A percentile compares a stretch with the other conserved stretches of the same genome.
Evolutionary conservation across 345 rosid species (phyloP).

Genomic region (Populus euphratica): DNA sequence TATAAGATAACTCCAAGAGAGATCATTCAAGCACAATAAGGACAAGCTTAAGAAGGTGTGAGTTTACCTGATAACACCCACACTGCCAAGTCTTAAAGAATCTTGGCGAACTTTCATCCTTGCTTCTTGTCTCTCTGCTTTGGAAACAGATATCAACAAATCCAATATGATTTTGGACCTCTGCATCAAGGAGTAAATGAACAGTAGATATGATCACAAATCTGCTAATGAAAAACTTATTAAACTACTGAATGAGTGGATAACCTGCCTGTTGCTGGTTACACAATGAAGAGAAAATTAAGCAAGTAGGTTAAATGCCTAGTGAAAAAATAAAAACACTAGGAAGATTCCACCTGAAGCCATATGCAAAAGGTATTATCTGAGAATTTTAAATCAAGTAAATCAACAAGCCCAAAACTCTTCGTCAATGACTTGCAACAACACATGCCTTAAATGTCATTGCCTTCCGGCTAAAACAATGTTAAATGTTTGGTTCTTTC

Average conservation of each 20-base stretch:
- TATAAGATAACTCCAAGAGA: background rate
- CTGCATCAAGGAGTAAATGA: conserved; percentile 44
- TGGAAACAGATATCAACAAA: conserved; percentile 90
- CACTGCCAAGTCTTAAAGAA: conserved; percentile 93
- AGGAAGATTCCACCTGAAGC: background rate
- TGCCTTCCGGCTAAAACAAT: background rate
- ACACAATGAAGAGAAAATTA: background rate
- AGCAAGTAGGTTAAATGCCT: background rate
- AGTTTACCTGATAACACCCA: conserved; percentile 86
- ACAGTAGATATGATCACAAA: background rate
- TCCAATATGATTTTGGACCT: conserved; percentile 86
- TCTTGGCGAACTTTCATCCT: conserved; percentile 93
- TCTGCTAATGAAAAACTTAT: background rate
- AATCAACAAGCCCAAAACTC: background rate
- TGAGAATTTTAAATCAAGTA: background rate
- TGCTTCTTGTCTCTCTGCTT: conserved; percentile 97
- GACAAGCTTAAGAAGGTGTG: conserved; percentile 5
- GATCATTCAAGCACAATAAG: background rate
- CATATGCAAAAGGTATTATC: background rate
- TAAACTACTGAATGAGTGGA: background rate
- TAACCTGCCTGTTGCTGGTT: background rate
- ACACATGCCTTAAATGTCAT: background rate
- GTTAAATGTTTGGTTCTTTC: background rate
- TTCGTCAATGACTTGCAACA: background rate
- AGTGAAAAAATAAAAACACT: background rate